Evolutionary conservation across 805 yeast genomes (phyloP), one percentile per base, ranked within the genome.

Genomic region (Wickerhamomyces queroliae): DNA sequence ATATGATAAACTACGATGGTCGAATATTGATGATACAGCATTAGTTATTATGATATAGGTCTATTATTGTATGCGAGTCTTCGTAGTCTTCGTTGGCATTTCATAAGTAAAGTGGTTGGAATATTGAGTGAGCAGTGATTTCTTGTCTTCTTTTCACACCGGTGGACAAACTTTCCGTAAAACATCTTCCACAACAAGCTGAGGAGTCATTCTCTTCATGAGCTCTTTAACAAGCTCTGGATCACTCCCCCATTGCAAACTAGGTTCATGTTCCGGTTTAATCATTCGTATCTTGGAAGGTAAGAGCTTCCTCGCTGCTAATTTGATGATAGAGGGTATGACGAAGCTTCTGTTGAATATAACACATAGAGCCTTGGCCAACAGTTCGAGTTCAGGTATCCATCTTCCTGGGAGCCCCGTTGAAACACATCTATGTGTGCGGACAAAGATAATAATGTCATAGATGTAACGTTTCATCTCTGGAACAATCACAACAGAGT

Each of bases 171-270:
- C 78, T 28, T 64, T 63, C 17, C 57, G 59, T 32, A 80, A 47
- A 3, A 77, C 75, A 41, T 74, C 74, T 37, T 75, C 81, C 0
- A 78, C 62, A 0, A 80, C 66, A 33, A 72, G 48, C 13, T 68
- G 72, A 0, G 67, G 67, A 36, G 67, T 70, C 67, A 80, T 69
- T 33, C 63, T 61, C 26, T 52, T 52, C 45, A 74, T 49, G 53
- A 77, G 55, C 36, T 64, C 66, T 16, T 56, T 52, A 5, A 70
- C 64, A 15, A 74, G 42, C 10, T 52, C 61, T 12, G 60, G 43
- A 44, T 78, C 81, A 33, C 82, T 70, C 1, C 86, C 85, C 58
- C 76, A 80, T 32, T 66, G 58, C 24, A 77, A 50, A 2, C 77
- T 62, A 0, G 79, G 70, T 46, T 80, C 86, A 20, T 72, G 65